Evolutionary conservation across 1,284 basidiomycete genomes (phyloP), one percentile per base, ranked within the genome.

Genomic region (Pseudozyma thailandica): DNA sequence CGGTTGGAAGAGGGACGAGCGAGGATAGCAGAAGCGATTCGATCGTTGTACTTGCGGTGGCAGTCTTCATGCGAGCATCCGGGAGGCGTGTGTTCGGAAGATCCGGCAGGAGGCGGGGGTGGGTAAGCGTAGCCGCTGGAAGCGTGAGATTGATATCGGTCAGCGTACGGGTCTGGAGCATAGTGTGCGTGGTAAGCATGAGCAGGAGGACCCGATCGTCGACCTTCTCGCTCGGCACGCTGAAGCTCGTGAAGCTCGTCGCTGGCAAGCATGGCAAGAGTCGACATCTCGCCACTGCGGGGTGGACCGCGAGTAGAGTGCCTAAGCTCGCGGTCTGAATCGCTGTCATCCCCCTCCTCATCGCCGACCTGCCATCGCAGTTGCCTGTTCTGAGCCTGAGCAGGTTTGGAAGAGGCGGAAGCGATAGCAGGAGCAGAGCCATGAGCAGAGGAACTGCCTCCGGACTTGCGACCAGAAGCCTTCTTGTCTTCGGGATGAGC

Each of bases 211-310:
- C 56, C 51, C 16, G 72, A 59, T 23, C 58, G 56, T 20, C 65
- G 61, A 12, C 71, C 60, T 51, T 75, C 75, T 31, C 69, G 54
- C 52, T 82, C 79, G n/a, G 72, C 71, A 13, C 74, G 61, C 26
- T 81, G 72, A 7, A 82, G 62, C 38, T 79, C 75, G 52, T 75
- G 58, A 7, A 82, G 66, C 51, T 82, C 80, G 55, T 81, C 80
- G 37, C 69, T 71, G 25, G 80, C 80, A 12, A 82, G 72, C 56
- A 70, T 74, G 28, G 80, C 80, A 1, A 82, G 65, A 13, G 80
- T 75, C n/a, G 79, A 79, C 69, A 82, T 82, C 41, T 82, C 79
- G 47, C 62, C 70, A 16, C 45, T 61, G 23, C 63, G 72, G 41
- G 28, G 35, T 3, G 61, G 41, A 41, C 55, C 58, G 31, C 41